Percentiles rank a stretch among this genome's conserved stretches.
Conservation (phyloP, 257 asterid genomes). For the Solanum lycopersicoides region DNA sequence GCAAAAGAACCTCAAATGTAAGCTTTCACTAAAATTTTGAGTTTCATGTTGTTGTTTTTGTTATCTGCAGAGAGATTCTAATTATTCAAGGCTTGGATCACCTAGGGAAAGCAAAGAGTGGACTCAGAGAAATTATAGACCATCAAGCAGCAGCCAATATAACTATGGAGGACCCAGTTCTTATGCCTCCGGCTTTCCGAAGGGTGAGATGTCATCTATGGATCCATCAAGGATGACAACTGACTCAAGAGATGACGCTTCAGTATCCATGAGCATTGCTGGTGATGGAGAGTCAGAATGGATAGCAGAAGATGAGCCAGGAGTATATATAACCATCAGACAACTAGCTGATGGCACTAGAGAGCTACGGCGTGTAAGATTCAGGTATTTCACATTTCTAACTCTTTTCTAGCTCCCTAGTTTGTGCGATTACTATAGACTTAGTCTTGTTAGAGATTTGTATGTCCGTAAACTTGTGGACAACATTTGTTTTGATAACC, state of each 20-base stretch:
- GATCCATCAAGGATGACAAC: conserved; percentile 83
- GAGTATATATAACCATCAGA: conserved; percentile 85
- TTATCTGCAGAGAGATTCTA: conserved; percentile 77
- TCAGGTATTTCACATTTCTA: conserved; percentile 51
- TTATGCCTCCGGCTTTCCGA: neutral
- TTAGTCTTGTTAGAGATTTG: neutral
- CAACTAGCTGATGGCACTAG: conserved; percentile 82
- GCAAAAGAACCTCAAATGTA: neutral
- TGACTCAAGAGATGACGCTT: conserved; percentile 62
- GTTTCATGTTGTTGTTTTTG: neutral
- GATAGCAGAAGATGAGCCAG: conserved; percentile 92
- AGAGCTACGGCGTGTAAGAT: conserved; percentile 91
- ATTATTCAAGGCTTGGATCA: conserved; percentile 67
- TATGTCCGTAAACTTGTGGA: neutral
- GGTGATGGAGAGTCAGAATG: conserved; percentile 90
- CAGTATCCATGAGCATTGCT: conserved; percentile 81
- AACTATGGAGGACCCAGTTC: neutral
- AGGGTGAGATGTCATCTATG: conserved; percentile 20
- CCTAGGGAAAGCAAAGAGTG: conserved; percentile 71
- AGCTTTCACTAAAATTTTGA: neutral
- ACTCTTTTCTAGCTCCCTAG: neutral
- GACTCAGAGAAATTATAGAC: conserved; percentile 60
- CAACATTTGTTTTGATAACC: neutral
- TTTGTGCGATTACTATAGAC: neutral
- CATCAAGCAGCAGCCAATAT: neutral